Evolutionary conservation across 73 alveolate species (phyloP).

Genomic region (Paramecium bursaria): DNA sequence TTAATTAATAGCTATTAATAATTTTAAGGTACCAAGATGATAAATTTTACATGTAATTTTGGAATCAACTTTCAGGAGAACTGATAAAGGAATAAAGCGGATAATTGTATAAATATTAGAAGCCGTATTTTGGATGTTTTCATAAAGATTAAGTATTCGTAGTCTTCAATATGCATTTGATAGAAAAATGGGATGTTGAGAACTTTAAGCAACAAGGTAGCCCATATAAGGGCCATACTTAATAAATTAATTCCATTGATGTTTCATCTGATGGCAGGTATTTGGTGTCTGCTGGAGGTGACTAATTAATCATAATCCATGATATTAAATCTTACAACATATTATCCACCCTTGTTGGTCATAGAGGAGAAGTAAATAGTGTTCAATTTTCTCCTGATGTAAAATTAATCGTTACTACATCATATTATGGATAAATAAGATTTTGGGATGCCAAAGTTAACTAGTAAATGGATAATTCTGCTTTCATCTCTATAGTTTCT

Average conservation of each 20-base stretch:
- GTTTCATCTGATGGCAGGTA: conserved; percentile 36
- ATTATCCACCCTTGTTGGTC: conserved; percentile 4
- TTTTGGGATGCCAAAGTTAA: conserved; percentile 6
- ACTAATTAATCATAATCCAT: neutral
- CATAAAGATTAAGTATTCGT: too few relatives aligned
- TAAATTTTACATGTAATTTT: too few relatives aligned
- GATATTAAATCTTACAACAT: conserved; percentile 3
- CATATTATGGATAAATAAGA: conserved; percentile 29
- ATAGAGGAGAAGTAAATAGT: neutral
- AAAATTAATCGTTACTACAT: neutral
- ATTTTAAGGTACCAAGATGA: too few relatives aligned
- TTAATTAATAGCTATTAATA: too few relatives aligned
- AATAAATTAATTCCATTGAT: neutral
- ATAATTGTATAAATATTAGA: too few relatives aligned
- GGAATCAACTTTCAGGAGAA: too few relatives aligned
- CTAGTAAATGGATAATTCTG: neutral
- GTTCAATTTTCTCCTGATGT: conserved; percentile 46
- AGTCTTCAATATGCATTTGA: too few relatives aligned
- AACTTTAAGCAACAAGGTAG: too few relatives aligned
- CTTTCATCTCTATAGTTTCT: too few relatives aligned
- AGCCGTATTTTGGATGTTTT: too few relatives aligned
- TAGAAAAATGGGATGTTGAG: too few relatives aligned
- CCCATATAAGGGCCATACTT: conserved; percentile 52
- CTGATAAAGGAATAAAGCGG: too few relatives aligned
- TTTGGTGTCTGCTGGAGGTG: conserved; percentile 28